Percentiles rank a stretch among this genome's conserved stretches.
phyloP scores from a whole-genome alignment of 1,139 yeast species.

The Candida tropicalis region DNA sequence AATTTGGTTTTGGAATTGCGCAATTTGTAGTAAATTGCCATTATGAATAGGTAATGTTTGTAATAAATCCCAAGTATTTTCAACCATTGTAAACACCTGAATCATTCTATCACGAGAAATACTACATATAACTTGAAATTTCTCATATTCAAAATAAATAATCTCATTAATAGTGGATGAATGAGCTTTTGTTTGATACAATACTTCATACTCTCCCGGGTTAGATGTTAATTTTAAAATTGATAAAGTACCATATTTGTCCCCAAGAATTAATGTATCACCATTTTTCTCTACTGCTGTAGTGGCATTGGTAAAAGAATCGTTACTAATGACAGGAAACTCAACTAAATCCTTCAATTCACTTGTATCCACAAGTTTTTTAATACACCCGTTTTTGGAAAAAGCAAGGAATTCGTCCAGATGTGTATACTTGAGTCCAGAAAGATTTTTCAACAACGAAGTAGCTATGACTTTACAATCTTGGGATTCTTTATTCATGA shows the following conservation, averaged over 20 bases:
- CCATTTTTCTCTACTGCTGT: conserved; percentile 29
- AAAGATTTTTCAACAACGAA: conserved; percentile 36
- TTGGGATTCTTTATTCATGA: conserved; percentile 20
- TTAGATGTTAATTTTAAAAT: conserved; percentile 19
- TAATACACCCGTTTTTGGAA: conserved; percentile 45
- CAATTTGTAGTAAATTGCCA: conserved; percentile 50
- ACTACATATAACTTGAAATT: conserved; percentile 35
- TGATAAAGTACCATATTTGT: conserved; percentile 47
- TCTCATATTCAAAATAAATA: conserved; percentile 28
- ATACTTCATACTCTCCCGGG: conserved; percentile 9
- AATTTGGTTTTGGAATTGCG: conserved; percentile 32
- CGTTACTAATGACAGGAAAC: conserved; percentile 29
- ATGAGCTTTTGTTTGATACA: conserved; percentile 45
- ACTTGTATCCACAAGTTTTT: conserved; percentile 20
- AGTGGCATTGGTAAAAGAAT: conserved; percentile 28
- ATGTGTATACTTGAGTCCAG: conserved; percentile 37
- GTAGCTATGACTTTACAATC: conserved; percentile 26
- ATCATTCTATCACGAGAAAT: conserved; percentile 66
- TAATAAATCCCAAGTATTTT: conserved; percentile 46
- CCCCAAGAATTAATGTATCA: conserved; percentile 43
- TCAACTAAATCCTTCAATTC: conserved; percentile 17
- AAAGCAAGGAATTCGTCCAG: conserved; percentile 36
- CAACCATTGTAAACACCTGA: conserved; percentile 44
- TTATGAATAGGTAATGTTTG: conserved; percentile 63
- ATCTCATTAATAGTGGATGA: conserved; percentile 52